Conservation (phyloP, 106 monocot species). For the Dioscorea zingiberensis region DNA sequence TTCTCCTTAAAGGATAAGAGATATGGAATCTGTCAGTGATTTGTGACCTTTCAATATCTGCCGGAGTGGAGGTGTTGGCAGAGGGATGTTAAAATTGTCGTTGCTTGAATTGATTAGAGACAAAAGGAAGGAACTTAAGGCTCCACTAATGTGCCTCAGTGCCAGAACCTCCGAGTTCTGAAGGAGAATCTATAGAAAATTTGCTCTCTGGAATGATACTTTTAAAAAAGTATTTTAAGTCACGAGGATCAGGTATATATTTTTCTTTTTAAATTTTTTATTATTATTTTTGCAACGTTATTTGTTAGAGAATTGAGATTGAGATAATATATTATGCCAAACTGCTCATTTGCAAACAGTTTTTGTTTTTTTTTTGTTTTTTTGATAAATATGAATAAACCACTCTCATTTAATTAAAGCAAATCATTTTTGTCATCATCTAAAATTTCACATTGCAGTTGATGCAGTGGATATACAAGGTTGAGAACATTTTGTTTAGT, state of each 20-base stretch:
- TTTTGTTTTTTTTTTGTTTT: too few relatives aligned
- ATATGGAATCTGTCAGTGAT: conserved; percentile 9
- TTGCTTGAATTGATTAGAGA: conserved; percentile 32
- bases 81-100: conserved; percentile 15
- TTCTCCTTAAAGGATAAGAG: conserved; percentile 7
- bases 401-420: too few relatives aligned
- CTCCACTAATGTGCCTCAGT: conserved; percentile 3
- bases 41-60: conserved; percentile 36
- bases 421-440: too few relatives aligned
- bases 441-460: too few relatives aligned
- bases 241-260: conserved; percentile 35
- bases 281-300: background rate
- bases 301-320: background rate
- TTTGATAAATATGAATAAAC: too few relatives aligned
- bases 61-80: background rate
- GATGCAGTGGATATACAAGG: too few relatives aligned
- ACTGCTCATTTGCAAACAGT: too few relatives aligned
- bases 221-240: conserved; percentile 29
- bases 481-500: background rate
- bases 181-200: too few relatives aligned
- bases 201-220: conserved; percentile 56
- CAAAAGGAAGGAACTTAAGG: conserved; percentile 17
- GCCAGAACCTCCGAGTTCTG: too few relatives aligned
- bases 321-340: background rate
- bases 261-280: too few relatives aligned